Evolutionary conservation across 1,139 yeast species (phyloP).

Genomic region (Suhomyces yuchorum): DNA sequence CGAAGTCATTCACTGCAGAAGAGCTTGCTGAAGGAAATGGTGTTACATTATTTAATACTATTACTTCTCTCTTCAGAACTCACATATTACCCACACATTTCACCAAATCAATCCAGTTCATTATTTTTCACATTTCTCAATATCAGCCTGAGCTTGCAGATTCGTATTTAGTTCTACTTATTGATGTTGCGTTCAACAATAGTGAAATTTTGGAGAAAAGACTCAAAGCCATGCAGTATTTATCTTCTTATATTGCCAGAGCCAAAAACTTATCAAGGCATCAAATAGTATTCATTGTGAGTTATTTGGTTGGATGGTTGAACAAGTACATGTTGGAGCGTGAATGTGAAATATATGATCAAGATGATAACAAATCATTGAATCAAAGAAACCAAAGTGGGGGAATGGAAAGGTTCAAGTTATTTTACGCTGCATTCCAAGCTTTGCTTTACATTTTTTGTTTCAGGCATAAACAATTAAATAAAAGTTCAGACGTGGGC

Average conservation of each 20-base stretch:
- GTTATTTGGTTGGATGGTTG: conserved; percentile 81
- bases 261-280: conserved; percentile 71
- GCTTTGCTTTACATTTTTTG: conserved; percentile 89
- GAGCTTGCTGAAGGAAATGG: conserved; percentile 64
- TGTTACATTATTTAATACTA: conserved; percentile 71
- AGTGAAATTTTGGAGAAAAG: conserved; percentile 71
- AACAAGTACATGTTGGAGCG: conserved; percentile 78
- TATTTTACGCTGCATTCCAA: conserved; percentile 93
- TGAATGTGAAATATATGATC: conserved; percentile 72
- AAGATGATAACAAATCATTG: conserved; percentile 23
- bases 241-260: conserved; percentile 88
- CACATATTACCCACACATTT: conserved; percentile 90
- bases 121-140: conserved; percentile 81
- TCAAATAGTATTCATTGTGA: conserved; percentile 76
- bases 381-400: conserved; percentile 30
- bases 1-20: conserved; percentile 51
- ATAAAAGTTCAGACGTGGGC: conserved; percentile 29
- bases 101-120: conserved; percentile 85
- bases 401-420: conserved; percentile 78
- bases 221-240: conserved; percentile 87
- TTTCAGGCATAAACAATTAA: conserved; percentile 70
- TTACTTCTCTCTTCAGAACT: conserved; percentile 75
- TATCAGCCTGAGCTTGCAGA: conserved; percentile 82
- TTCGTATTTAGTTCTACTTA: conserved; percentile 76
- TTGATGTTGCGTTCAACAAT: conserved; percentile 77